phyloP scores from a whole-genome alignment of 164 flowering plant genomes.

The Stephania japonica region DNA sequence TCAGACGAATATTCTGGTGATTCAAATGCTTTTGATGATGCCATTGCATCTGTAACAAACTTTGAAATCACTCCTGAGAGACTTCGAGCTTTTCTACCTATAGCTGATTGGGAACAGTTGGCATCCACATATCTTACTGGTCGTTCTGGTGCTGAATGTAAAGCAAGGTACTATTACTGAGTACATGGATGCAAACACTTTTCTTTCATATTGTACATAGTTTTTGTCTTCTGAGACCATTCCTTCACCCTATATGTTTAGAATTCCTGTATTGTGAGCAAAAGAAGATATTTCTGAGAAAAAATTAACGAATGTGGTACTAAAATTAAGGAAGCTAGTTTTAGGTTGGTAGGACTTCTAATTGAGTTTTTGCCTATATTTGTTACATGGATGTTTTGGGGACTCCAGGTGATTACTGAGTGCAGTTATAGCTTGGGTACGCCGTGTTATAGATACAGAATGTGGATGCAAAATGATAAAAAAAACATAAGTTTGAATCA shows the following conservation, averaged over 20 bases:
- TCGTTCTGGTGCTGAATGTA: conserved; percentile 85
- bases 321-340: too few relatives aligned
- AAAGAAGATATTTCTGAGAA: not conserved
- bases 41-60: conserved; percentile 41
- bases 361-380: too few relatives aligned
- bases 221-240: not conserved
- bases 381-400: too few relatives aligned
- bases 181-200: not conserved
- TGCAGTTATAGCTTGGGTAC: too few relatives aligned
- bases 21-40: conserved; percentile 36
- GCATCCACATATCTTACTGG: conserved; percentile 54
- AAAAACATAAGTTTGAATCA: too few relatives aligned
- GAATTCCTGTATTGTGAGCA: not conserved
- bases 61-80: conserved; percentile 48
- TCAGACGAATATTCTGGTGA: conserved; percentile 34
- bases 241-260: not conserved
- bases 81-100: conserved; percentile 49
- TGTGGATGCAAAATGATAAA: too few relatives aligned
- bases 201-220: not conserved
- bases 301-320: too few relatives aligned
- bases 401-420: too few relatives aligned
- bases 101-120: conserved; percentile 66
- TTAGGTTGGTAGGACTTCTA: too few relatives aligned
- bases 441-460: too few relatives aligned
- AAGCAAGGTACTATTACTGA: conserved; percentile 48